These are phyloP conservation scores for Cercospora sesami DNA, from an alignment of 2,329 filamentous ascomycete genomes.

Conservation along the genomic window DNA sequence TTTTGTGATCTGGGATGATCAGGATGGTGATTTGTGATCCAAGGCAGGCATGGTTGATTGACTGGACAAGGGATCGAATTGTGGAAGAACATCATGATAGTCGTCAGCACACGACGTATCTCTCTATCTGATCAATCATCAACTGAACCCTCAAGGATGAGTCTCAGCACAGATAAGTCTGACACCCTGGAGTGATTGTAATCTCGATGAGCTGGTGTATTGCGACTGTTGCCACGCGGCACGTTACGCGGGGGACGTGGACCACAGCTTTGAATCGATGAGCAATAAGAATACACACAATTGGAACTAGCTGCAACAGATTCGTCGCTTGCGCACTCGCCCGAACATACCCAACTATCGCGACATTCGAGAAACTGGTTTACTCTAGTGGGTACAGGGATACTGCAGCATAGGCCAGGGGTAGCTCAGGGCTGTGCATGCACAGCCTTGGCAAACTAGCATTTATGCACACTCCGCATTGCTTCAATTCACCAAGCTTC, in stretches of 20 bases:
- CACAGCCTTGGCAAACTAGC: not conserved
- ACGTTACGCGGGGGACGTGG: not conserved
- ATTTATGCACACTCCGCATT: not conserved
- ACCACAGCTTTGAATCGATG: not conserved
- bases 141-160: not conserved
- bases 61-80: not conserved
- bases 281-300: not conserved
- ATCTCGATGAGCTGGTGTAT: not conserved
- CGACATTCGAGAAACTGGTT: not conserved
- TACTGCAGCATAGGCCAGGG: not conserved
- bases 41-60: not conserved
- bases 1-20: conserved; percentile 50
- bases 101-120: not conserved
- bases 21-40: conserved; percentile 12
- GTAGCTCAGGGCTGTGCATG: not conserved
- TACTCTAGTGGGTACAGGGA: not conserved
- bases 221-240: not conserved
- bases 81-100: not conserved
- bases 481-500: not conserved
- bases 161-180: not conserved
- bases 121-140: not conserved
- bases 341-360: not conserved
- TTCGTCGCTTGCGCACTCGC: not conserved
- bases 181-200: not conserved
- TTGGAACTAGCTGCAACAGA: not conserved